Percentiles rank a stretch among this genome's conserved stretches.
Evolutionary conservation across 345 rosid species (phyloP).

Genomic region (Gossypium bickii): DNA sequence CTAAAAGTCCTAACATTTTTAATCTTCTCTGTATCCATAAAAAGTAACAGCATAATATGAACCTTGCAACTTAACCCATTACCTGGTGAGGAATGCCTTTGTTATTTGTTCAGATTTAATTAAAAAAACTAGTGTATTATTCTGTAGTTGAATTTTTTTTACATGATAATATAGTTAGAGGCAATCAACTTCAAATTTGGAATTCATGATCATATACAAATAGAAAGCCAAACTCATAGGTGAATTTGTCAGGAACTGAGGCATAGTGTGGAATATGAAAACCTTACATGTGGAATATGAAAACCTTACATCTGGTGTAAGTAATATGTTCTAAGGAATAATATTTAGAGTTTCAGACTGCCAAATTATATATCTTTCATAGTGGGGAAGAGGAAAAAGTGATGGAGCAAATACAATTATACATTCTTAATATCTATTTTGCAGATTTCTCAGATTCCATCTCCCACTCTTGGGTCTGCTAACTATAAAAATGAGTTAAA

Average conservation of each 20-base stretch:
- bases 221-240: constrained; percentile 27
- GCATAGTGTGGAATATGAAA: neutral
- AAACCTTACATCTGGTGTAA: constrained; percentile 14
- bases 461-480: constrained; percentile 35
- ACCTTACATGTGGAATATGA: constrained; percentile 10
- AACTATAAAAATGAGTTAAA: constrained; percentile 20
- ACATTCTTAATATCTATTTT: constrained; percentile 30
- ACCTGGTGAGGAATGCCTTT: too few relatives aligned
- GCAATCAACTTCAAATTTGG: too few relatives aligned
- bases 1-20: too few relatives aligned
- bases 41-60: too few relatives aligned
- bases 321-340: neutral
- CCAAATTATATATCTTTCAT: neutral
- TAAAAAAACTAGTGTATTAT: too few relatives aligned
- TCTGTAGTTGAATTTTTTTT: too few relatives aligned
- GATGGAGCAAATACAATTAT: constrained; percentile 30
- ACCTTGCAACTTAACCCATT: too few relatives aligned
- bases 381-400: constrained; percentile 2
- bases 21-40: too few relatives aligned
- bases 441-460: constrained; percentile 23
- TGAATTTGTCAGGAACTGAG: neutral
- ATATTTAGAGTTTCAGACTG: neutral
- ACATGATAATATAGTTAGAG: too few relatives aligned
- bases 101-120: too few relatives aligned
- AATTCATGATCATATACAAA: neutral